Base-by-base conservation (phyloP, 768 basidiomycete species). In the Sarcodon aspratus region DNA sequence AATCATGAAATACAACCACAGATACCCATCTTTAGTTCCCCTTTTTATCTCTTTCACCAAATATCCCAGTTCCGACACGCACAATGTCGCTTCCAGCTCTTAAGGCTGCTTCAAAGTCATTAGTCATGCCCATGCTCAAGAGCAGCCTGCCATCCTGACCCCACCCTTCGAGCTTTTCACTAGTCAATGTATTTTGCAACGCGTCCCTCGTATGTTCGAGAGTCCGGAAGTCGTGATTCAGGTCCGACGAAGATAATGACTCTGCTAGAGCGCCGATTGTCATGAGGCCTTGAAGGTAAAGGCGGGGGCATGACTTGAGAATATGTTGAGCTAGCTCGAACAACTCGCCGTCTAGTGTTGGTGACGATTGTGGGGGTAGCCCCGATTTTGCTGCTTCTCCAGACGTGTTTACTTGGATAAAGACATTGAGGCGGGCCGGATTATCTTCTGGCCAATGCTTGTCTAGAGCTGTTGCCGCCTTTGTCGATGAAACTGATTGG, bases 91-190 rank as follows among this genome's bases (percentile, higher is more conserved):
- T 86, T 1, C 93, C 95, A 10, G 80, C 79, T 61, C 70, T 75
- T 45, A 97, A 64, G 4, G 95, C 96, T 31, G 81, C 78, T 61
- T 85, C 88, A 58, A 92, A 98, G 59, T 98, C 95, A 53, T 82
- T 84, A 46, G 91, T 94, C 95, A 97, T 97, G 7, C 95, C 95
- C 93, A 96, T 97, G 50, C 88, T 91, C 61, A 91, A 59, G 56
- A 82, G 27, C 47, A 91, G 61, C 51, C 61, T 63, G 11, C 78
- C 77, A 21, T 71, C 71, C 21, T 70, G 64, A 10, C 82, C 83
- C 53, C 56, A 58, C 37, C 46, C 50, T 44, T 57, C 63, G 33
- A 35, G 52, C 46, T 57, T 57, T 43, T 37, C 45, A 17, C 45
- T 51, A 9, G 53, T 51, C 49, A 90, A 65, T 33, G 69, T 65